Conservation (phyloP, 495 filamentous ascomycete species). For the Penicillium ochrochloron region DNA sequence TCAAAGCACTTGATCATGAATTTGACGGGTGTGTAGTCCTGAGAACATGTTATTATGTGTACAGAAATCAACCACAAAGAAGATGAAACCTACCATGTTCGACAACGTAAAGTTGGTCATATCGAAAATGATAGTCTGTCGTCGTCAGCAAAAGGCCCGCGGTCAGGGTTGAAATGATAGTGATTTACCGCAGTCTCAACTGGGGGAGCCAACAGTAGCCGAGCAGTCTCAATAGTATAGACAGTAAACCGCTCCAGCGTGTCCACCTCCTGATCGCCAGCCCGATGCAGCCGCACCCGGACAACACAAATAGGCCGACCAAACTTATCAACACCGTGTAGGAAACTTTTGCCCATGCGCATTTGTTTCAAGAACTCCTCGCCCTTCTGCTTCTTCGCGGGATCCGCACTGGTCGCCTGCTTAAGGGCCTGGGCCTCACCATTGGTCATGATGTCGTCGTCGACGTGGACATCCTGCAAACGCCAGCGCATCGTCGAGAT, state of each 20-base stretch:
- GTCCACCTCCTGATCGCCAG: constrained; percentile 79
- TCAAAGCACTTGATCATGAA: constrained; percentile 99
- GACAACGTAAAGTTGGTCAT: constrained; percentile 91
- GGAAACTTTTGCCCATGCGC: constrained; percentile 90
- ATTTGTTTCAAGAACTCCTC: constrained; percentile 86
- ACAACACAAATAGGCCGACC: constrained; percentile 90
- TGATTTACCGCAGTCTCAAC: constrained; percentile 88
- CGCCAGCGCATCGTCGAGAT: constrained; percentile 95
- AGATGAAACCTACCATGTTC: constrained; percentile 75
- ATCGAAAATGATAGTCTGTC: constrained; percentile 85
- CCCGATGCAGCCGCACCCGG: constrained; percentile 77
- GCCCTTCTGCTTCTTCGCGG: constrained; percentile 64
- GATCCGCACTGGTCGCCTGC: constrained; percentile 59
- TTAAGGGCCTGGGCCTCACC: constrained; percentile 72
- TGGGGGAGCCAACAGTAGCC: constrained; percentile 76
- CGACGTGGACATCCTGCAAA: constrained; percentile 76
- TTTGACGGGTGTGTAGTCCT: constrained; percentile 95
- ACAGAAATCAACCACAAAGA: neutral
- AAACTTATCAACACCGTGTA: constrained; percentile 84
- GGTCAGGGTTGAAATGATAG: constrained; percentile 8
- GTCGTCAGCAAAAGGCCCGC: constrained; percentile 16
- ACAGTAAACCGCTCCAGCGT: constrained; percentile 88
- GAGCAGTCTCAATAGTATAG: constrained; percentile 90
- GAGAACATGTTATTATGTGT: constrained; percentile 19
- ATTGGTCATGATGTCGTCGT: constrained; percentile 79